phyloP scores from a whole-genome alignment of 352 stramenopile genomes.

The Phytophthora foliorum region DNA sequence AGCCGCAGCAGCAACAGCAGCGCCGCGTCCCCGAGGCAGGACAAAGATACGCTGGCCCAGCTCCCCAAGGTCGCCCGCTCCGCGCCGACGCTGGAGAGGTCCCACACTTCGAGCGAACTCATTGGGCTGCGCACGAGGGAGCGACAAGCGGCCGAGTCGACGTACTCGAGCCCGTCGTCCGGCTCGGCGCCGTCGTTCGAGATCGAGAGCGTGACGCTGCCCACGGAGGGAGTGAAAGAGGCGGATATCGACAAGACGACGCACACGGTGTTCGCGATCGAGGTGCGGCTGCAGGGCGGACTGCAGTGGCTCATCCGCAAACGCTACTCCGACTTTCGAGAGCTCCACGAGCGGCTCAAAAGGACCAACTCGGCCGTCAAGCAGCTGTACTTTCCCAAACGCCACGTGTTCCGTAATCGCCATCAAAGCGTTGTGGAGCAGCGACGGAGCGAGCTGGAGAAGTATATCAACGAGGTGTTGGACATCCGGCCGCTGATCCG shows the following conservation, averaged over 20 bases:
- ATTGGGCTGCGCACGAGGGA: conserved; percentile 66
- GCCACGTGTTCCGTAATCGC: conserved; percentile 87
- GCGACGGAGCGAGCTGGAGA: conserved; percentile 83
- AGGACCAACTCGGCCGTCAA: conserved; percentile 81
- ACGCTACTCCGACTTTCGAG: conserved; percentile 90
- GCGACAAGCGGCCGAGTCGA: conserved; percentile 57
- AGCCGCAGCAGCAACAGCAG: too few relatives aligned
- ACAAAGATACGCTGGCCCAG: conserved; percentile 31
- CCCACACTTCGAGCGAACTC: conserved; percentile 78
- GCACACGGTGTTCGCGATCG: conserved; percentile 85
- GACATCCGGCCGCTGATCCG: conserved; percentile 84
- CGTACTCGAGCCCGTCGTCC: conserved; percentile 45
- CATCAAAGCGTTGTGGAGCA: conserved; percentile 90
- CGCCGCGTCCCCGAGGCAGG: neutral
- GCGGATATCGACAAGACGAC: conserved; percentile 85
- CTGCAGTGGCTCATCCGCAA: conserved; percentile 92
- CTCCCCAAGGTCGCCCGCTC: conserved; percentile 30
- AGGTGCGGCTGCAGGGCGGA: conserved; percentile 80
- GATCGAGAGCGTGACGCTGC: conserved; percentile 85
- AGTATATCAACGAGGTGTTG: conserved; percentile 91
- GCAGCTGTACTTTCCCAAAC: conserved; percentile 88
- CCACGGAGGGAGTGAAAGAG: conserved; percentile 72
- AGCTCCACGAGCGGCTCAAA: conserved; percentile 88
- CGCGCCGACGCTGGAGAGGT: conserved; percentile 67
- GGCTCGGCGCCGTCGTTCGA: conserved; percentile 75